phyloP scores from a whole-genome alignment of 139 green algal genomes.

The Chlamydomonas incerta region DNA sequence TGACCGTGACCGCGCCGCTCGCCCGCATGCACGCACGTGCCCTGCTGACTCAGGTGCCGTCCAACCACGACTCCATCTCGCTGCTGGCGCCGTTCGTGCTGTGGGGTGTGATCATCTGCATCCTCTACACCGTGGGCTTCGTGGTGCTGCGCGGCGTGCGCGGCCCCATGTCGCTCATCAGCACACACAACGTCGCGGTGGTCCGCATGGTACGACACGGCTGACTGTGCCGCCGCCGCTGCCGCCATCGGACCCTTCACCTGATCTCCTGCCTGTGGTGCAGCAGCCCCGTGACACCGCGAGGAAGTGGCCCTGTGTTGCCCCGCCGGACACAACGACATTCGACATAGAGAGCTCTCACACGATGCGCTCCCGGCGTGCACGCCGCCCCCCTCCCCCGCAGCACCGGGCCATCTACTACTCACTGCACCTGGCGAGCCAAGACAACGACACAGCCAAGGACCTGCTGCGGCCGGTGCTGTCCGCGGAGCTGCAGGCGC shows the following conservation, averaged over 20 bases:
- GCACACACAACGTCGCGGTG: not conserved
- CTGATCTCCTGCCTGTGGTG: too few relatives aligned
- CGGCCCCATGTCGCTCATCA: conserved; percentile 2
- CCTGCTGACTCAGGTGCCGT: not conserved
- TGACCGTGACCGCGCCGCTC: too few relatives aligned
- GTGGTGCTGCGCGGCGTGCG: not conserved
- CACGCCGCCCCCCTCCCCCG: not conserved
- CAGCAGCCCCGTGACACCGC: too few relatives aligned
- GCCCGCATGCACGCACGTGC: too few relatives aligned
- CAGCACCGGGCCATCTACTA: conserved; percentile 22
- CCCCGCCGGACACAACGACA: too few relatives aligned
- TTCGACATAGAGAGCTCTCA: too few relatives aligned
- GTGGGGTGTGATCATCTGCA: conserved; percentile 40
- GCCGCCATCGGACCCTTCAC: too few relatives aligned
- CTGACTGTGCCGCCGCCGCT: too few relatives aligned
- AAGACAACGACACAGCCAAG: not conserved
- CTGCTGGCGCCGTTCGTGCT: conserved; percentile 32
- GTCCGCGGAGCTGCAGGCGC: not conserved
- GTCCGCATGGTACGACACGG: conserved; percentile 11
- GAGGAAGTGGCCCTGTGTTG: not conserved
- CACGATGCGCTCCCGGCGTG: too few relatives aligned
- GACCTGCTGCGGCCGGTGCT: not conserved
- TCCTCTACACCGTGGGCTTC: conserved; percentile 25
- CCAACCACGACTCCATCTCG: conserved; percentile 35
- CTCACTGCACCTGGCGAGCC: not conserved